Percentiles rank a stretch among this genome's conserved stretches.
phyloP scores from a whole-genome alignment of 768 basidiomycete genomes.

The Suillus americanus region DNA sequence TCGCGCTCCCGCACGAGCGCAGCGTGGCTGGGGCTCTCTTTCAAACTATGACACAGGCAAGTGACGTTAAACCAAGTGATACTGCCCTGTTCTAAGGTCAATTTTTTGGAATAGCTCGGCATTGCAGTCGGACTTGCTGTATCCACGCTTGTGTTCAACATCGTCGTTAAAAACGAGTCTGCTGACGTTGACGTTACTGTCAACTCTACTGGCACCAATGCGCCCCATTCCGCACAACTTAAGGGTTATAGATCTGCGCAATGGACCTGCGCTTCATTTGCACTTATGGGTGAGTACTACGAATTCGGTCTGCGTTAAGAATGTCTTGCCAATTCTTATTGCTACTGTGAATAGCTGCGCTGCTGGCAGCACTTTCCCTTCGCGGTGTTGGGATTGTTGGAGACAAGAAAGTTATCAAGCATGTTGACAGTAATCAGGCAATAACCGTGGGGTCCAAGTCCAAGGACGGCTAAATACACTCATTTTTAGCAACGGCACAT shows the following conservation, averaged over 20 bases:
- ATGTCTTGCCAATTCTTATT: neutral
- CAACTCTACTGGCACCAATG: constrained; percentile 26
- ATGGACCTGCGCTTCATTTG: constrained; percentile 62
- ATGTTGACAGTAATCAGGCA: constrained; percentile 21
- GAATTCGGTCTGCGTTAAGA: neutral
- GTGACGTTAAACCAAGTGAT: constrained; percentile 1
- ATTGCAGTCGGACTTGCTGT: constrained; percentile 69
- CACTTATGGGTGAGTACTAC: constrained; percentile 47
- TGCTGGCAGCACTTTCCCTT: constrained; percentile 39
- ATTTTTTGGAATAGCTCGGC: constrained; percentile 47
- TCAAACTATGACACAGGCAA: constrained; percentile 74
- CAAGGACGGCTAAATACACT: neutral
- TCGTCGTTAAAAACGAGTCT: constrained; percentile 38
- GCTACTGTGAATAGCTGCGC: constrained; percentile 18
- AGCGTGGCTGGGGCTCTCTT: constrained; percentile 75
- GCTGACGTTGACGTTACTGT: constrained; percentile 32
- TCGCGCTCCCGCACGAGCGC: constrained; percentile 67
- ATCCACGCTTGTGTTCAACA: constrained; percentile 69
- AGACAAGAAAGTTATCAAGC: constrained; percentile 12
- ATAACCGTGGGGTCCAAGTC: constrained; percentile 8
- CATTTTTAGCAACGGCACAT: neutral
- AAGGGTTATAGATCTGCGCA: constrained; percentile 60
- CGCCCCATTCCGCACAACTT: constrained; percentile 40
- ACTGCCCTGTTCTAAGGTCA: neutral
- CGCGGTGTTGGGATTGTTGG: constrained; percentile 43